Evolutionary conservation across 345 rosid species (phyloP).

Genomic region (Salix dunnii): DNA sequence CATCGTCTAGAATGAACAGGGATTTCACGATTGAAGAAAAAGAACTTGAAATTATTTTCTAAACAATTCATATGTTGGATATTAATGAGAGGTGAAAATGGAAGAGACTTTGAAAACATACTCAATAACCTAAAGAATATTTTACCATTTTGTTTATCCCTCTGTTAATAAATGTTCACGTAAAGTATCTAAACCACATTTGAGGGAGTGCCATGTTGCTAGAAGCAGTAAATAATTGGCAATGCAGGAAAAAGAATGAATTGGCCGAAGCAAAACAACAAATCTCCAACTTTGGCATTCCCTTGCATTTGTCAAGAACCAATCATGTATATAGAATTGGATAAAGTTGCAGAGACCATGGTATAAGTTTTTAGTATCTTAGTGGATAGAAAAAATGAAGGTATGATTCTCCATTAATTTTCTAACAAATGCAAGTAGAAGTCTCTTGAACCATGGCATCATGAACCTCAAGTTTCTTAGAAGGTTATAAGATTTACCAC

Average conservation of each 20-base stretch:
- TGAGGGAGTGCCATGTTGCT: background rate
- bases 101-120: background rate
- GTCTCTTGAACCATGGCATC: background rate
- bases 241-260: background rate
- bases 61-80: background rate
- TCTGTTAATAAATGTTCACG: background rate
- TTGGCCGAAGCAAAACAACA: background rate
- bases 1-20: background rate
- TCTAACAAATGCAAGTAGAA: too few species aligned
- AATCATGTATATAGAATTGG: background rate
- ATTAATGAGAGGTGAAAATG: conserved; percentile 1
- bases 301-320: background rate
- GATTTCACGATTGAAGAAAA: background rate
- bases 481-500: background rate
- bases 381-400: background rate
- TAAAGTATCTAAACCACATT: background rate
- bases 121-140: background rate
- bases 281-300: background rate
- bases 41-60: background rate
- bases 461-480: background rate
- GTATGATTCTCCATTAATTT: background rate
- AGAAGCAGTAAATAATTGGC: background rate
- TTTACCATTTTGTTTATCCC: background rate
- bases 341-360: background rate
- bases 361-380: background rate